phyloP scores from a whole-genome alignment of 78 protist species.

The Guillardia theta region DNA sequence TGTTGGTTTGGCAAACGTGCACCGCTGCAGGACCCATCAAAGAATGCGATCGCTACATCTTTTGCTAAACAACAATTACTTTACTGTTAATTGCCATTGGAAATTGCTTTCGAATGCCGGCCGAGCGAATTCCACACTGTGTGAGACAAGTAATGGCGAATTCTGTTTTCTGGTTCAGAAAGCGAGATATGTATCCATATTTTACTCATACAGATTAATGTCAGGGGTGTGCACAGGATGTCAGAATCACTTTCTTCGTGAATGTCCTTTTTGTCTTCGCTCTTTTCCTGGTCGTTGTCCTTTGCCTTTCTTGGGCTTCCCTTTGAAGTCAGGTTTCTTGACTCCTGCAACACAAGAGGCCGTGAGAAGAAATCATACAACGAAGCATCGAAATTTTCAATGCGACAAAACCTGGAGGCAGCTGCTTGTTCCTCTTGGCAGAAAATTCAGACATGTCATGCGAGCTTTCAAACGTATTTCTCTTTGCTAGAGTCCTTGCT shows the following conservation, averaged over 20 bases:
- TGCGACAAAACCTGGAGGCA: background rate
- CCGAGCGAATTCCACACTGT: no score
- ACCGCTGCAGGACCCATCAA: no score
- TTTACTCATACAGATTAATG: no score
- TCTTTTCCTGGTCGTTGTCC: background rate
- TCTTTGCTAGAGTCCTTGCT: background rate
- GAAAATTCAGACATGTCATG: slow-evolving; percentile 22
- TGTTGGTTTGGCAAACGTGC: no score
- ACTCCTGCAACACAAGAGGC: background rate
- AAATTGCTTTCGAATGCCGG: no score
- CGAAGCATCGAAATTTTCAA: background rate
- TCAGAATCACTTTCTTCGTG: background rate
- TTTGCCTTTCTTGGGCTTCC: background rate
- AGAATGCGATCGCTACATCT: no score
- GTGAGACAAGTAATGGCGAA: no score
- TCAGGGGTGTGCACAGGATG: no score
- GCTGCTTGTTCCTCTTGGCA: background rate
- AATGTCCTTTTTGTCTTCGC: background rate
- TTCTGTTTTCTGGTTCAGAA: no score
- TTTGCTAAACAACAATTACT: no score
- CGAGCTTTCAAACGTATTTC: slow-evolving; percentile 18
- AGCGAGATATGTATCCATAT: no score
- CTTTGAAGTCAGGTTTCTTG: background rate
- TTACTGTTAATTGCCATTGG: no score
- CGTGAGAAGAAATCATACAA: background rate